These are phyloP conservation scores for Oryza nivara DNA, from an alignment of 176 grass and related monocot genomes.

Conservation along the genomic window DNA sequence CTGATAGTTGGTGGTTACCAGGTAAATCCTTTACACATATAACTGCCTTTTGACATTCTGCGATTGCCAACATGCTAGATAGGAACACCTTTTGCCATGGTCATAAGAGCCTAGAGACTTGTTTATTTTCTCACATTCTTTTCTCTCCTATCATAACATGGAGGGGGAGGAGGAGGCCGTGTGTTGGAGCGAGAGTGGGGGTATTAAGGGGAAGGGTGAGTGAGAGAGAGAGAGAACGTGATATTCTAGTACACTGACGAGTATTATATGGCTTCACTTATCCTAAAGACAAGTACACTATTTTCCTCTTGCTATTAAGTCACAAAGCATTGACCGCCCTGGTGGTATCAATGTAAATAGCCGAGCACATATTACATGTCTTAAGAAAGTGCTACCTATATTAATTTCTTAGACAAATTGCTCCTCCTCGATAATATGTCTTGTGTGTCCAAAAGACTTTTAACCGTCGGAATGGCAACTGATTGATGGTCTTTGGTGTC, in stretches of 20 bases:
- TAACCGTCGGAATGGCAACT: background rate
- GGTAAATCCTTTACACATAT: constrained; percentile 46
- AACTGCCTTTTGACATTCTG: background rate
- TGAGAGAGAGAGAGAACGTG: background rate
- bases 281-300: background rate
- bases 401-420: background rate
- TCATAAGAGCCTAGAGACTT: background rate
- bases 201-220: background rate
- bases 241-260: background rate
- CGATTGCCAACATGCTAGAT: background rate
- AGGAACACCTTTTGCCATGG: background rate
- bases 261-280: background rate
- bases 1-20: constrained; percentile 90
- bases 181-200: background rate
- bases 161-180: background rate
- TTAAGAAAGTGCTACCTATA: background rate
- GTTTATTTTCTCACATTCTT: background rate
- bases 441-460: background rate
- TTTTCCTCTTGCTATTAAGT: background rate
- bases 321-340: constrained; percentile 7
- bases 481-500: background rate
- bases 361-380: background rate
- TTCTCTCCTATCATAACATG: background rate
- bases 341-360: background rate
- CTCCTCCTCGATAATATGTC: background rate